phyloP scores from a whole-genome alignment of 169 alveolate species.

The Cryptosporidium ryanae region DNA sequence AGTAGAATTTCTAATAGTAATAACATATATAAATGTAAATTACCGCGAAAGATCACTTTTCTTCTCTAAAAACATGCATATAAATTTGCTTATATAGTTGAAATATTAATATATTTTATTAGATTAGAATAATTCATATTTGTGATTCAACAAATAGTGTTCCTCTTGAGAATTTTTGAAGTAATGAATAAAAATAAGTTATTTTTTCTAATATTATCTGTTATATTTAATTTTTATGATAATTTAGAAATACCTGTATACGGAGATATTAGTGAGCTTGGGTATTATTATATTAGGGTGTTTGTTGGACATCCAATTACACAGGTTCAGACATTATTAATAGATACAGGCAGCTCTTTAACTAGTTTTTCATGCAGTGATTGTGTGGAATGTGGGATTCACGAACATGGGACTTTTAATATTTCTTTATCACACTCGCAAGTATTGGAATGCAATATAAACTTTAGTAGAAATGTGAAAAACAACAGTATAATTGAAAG shows the following conservation, averaged over 20 bases:
- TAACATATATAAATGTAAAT: too few relatives aligned
- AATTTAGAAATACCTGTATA: conserved; percentile 33
- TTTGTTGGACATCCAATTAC: conserved; percentile 38
- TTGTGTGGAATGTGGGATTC: conserved; percentile 83
- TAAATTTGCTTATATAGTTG: too few relatives aligned
- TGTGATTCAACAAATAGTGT: too few relatives aligned
- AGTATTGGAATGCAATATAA: conserved; percentile 64
- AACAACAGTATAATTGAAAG: background rate
- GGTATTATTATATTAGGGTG: conserved; percentile 39
- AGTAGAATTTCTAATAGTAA: too few relatives aligned
- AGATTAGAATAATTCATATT: too few relatives aligned
- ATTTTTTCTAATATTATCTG: too few relatives aligned
- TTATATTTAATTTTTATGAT: background rate
- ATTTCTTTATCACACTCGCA: conserved; percentile 15
- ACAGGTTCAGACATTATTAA: conserved; percentile 80
- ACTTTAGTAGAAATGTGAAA: background rate
- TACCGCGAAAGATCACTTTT: too few relatives aligned
- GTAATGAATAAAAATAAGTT: too few relatives aligned
- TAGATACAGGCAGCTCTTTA: conserved; percentile 87
- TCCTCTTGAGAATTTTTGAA: too few relatives aligned
- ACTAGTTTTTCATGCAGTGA: conserved; percentile 86
- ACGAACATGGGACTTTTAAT: conserved; percentile 47
- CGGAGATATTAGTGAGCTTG: conserved; percentile 58
- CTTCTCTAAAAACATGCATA: too few relatives aligned
- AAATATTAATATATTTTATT: too few relatives aligned